Conservation (phyloP, 2,329 filamentous ascomycete genomes). For the Fragosphaeria purpurea region DNA sequence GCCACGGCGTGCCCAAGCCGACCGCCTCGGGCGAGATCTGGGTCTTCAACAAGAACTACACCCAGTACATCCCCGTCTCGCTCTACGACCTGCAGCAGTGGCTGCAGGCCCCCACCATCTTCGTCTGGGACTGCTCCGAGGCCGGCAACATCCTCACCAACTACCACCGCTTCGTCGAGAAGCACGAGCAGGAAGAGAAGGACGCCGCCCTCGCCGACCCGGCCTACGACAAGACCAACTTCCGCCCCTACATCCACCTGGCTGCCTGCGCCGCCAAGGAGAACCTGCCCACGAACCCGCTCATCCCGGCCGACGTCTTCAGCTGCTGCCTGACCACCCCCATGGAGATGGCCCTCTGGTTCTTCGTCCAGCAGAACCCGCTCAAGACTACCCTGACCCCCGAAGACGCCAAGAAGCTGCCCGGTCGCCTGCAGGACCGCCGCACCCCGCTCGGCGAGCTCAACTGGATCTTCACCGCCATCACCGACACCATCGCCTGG, state of each 20-base stretch:
- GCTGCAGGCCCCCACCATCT: conserved; percentile 90
- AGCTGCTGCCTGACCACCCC: conserved; percentile 93
- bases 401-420: conserved; percentile 78
- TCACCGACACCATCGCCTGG: conserved; percentile 98
- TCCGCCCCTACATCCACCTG: conserved; percentile 68
- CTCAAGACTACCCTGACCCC: conserved; percentile 58
- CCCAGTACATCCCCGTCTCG: conserved; percentile 95
- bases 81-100: conserved; percentile 91
- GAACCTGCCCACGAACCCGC: conserved; percentile 87
- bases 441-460: conserved; percentile 89
- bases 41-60: conserved; percentile 99
- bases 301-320: conserved; percentile 88
- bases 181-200: conserved; percentile 82
- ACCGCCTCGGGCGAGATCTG: conserved; percentile 95
- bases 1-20: conserved; percentile 91
- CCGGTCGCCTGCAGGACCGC: conserved; percentile 83
- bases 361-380: conserved; percentile 91
- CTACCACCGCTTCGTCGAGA: conserved; percentile 88
- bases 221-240: conserved; percentile 68
- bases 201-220: conserved; percentile 69
- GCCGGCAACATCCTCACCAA: conserved; percentile 92
- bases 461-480: conserved; percentile 99
- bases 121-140: conserved; percentile 96
- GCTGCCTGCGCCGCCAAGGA: conserved; percentile 87
- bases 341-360: conserved; percentile 93